These are phyloP conservation scores for Leccinum obscurum DNA, from an alignment of 768 basidiomycete species.

Conservation along the genomic window DNA sequence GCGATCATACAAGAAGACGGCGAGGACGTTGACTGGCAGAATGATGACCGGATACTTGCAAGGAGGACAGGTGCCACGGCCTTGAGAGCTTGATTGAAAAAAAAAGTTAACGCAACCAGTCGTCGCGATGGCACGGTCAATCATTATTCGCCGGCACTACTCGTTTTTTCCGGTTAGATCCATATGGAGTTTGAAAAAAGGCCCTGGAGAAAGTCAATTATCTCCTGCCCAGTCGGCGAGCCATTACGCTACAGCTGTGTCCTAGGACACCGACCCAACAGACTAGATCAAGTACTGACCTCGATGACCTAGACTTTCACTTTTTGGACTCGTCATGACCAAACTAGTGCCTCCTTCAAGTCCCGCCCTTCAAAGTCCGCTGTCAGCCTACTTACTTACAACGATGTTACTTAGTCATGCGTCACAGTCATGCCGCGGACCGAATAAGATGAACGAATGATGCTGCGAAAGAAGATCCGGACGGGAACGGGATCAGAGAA, in stretches of 20 bases:
- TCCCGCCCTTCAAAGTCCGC: neutral
- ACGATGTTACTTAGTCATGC: neutral
- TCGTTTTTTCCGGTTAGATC: neutral
- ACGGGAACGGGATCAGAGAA: neutral
- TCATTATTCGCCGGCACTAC: neutral
- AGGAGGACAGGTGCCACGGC: neutral
- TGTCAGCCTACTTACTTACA: neutral
- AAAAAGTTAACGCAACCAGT: neutral
- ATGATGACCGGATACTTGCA: neutral
- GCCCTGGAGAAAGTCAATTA: neutral
- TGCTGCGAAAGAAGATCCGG: neutral
- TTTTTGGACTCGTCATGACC: neutral
- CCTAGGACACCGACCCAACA: neutral
- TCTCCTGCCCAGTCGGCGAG: neutral
- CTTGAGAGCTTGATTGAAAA: neutral
- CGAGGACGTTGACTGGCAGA: constrained; percentile 4
- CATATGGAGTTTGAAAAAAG: neutral
- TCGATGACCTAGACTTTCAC: neutral
- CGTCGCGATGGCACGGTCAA: too few species aligned
- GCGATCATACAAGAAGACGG: constrained; percentile 24
- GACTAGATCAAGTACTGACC: neutral
- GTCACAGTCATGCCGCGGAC: neutral
- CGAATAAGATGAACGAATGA: neutral
- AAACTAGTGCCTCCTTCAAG: too few species aligned
- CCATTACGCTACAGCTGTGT: neutral